Evolutionary conservation across 1,139 yeast species (phyloP), one percentile per base, ranked within the genome.

Genomic region (Meyerozyma sp.): DNA sequence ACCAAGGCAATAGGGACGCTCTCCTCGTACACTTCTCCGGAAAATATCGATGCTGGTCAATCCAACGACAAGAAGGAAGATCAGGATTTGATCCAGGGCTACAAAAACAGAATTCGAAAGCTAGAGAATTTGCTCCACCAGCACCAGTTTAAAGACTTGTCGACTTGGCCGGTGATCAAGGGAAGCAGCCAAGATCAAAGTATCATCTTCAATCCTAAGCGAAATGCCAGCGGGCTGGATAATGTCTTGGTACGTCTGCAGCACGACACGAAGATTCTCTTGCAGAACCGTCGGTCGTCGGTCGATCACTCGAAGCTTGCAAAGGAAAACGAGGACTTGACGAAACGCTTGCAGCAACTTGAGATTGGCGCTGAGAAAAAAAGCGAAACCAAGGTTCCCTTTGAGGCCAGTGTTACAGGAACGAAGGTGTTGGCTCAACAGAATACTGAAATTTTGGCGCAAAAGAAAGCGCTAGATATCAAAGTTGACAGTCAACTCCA

Each of bases 71-170:
- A 47, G 9, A 66, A 62, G 32, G 51, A 54, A 43, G 73, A 71
- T 48, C 56, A 66, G 36, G 65, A 70, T 37, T 51, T 77, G 10
- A 65, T 81, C 4, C 72, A 70, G 49, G 86, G 85, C 0, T 77
- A 83, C 47, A 78, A 80, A 53, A 61, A 70, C 16, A 62, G 90
- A 44, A 81, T 84, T 21, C 75, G 71, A 50, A 84, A 81, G 51
- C 65, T 84, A 40, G 94, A 85, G 53, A 79, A 75, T 45, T 61
- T 84, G 28, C 60, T 85, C 11, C 90, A 84, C 56, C 88, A 83
- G 51, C 81, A 78, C 40, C 84, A 77, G 49, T 80, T 75, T 54
- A 75, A 76, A 42, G 77, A 79, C 46, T 66, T 80, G 26, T 68
- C 73, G n/a, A 73, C 69, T 35, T 80, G 86, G 86, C 84, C 86